Percentiles rank a stretch among this genome's conserved stretches.
Evolutionary conservation across 257 asterid species (phyloP).

Genomic region (Knoxia roxburghii): DNA sequence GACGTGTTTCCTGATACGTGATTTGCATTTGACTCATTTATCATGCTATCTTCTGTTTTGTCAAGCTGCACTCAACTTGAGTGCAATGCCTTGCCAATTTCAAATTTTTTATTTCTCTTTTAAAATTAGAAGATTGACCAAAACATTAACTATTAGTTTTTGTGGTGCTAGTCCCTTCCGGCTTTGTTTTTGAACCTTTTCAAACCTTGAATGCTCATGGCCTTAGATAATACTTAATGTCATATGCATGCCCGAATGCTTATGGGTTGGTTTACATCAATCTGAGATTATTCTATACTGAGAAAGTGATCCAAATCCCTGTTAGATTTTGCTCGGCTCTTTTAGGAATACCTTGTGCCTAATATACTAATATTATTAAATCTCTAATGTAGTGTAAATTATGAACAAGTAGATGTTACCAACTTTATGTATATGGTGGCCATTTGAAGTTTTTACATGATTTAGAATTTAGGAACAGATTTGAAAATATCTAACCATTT

Average conservation of each 20-base stretch:
- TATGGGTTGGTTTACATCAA: neutral
- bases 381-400: too few relatives aligned
- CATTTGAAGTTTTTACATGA: neutral
- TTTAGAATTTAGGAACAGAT: neutral
- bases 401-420: too few relatives aligned
- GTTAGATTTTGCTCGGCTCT: neutral
- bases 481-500: neutral
- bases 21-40: neutral
- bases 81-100: neutral
- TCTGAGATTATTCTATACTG: neutral
- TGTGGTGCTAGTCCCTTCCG: neutral
- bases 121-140: neutral
- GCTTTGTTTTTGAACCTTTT: neutral
- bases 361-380: neutral
- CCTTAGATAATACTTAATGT: neutral
- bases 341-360: neutral
- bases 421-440: neutral
- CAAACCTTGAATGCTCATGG: neutral
- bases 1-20: neutral
- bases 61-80: neutral
- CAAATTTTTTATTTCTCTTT: neutral
- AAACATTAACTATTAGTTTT: neutral
- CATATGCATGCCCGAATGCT: neutral
- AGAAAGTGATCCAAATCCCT: neutral
- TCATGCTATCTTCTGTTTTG: neutral